A percentile compares a stretch with the other conserved stretches of the same genome.
Evolutionary conservation across 1,139 yeast species (phyloP).

Genomic region (Lodderomyces oxycetoniae): DNA sequence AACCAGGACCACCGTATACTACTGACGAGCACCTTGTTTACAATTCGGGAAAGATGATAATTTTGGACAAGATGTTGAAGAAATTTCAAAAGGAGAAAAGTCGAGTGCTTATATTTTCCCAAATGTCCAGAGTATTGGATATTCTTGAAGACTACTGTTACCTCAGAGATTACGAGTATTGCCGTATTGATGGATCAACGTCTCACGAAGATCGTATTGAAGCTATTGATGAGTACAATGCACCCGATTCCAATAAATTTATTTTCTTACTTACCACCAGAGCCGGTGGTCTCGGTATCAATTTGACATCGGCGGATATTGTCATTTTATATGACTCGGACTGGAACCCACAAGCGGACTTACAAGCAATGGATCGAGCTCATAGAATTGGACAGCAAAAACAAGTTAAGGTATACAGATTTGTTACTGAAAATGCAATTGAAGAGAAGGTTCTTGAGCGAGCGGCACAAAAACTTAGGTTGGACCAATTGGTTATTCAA

Average conservation of each 20-base stretch:
- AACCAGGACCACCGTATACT: slow-evolving; percentile 97
- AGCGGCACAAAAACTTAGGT: slow-evolving; percentile 88
- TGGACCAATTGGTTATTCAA: slow-evolving; percentile 94
- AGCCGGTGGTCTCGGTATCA: slow-evolving; percentile 98
- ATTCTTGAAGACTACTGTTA: slow-evolving; percentile 89
- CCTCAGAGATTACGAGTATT: slow-evolving; percentile 77
- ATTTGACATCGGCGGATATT: slow-evolving; percentile 86
- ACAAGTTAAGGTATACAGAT: slow-evolving; percentile 86
- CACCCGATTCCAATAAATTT: slow-evolving; percentile 77
- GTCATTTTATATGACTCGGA: slow-evolving; percentile 91
- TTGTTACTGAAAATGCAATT: slow-evolving; percentile 93
- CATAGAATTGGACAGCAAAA: slow-evolving; percentile 97
- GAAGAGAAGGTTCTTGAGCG: slow-evolving; percentile 95
- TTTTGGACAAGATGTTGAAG: slow-evolving; percentile 75
- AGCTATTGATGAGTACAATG: slow-evolving; percentile 89
- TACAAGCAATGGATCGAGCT: slow-evolving; percentile 99
- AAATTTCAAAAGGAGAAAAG: slow-evolving; percentile 76
- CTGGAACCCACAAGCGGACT: slow-evolving; percentile 98
- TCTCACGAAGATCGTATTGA: slow-evolving; percentile 88
- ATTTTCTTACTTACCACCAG: slow-evolving; percentile 86
- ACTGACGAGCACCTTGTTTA: slow-evolving; percentile 89
- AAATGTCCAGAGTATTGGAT: slow-evolving; percentile 89
- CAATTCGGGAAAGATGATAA: slow-evolving; percentile 87
- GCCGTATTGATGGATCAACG: slow-evolving; percentile 94
- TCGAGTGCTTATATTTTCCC: slow-evolving; percentile 86